Evolutionary conservation across 2,329 filamentous ascomycete genomes (phyloP), one percentile per base, ranked within the genome.

Genomic region (Fusarium scirpi): DNA sequence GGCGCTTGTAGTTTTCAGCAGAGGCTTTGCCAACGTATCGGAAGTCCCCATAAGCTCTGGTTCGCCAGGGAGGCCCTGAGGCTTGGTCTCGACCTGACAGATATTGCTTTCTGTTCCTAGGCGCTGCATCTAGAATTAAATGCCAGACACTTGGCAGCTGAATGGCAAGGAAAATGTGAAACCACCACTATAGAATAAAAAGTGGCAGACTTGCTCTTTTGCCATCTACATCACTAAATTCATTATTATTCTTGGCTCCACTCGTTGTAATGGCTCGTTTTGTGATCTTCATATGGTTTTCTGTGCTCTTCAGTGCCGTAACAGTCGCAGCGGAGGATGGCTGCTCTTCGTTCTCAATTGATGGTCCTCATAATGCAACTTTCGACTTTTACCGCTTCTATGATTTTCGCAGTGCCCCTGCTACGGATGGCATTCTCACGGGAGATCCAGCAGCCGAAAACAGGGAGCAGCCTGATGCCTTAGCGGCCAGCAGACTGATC

Each of bases 371-470:
- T 10, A 13, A 27, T 6, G 53, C 43, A 8, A 27, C 43, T 47
- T 56, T 56, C 16, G 10, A 47, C 7, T 56, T 56, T 10, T 56
- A 56, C 8, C 53, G 43, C 6, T 56, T 56, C n/a, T 56, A 56
- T 7, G 53, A 56, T 25, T 47, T 56, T 32, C 53, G 43, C 18
- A 47, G 25, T 56, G 43, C 12, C 20, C 22, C 53, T 20, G 43
- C 16, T 3, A 27, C 30, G 5, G 53, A 56, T 12, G 13, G 11
- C 0, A 13, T 56, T 3, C 22, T 25, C 5, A 47, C 41, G 2
- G 41, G 41, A 20, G 53, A 56, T n/a, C 53, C 53, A 5, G 53
- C 53, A 16, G 43, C 41, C 1, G 27, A 46, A 2, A 11, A 38
- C 30, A 47, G 38, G n/a, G 15, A 47, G 20, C 29, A 56, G 7